phyloP scores from a whole-genome alignment of 1,284 basidiomycete genomes.

The Fereydounia khargensis region DNA sequence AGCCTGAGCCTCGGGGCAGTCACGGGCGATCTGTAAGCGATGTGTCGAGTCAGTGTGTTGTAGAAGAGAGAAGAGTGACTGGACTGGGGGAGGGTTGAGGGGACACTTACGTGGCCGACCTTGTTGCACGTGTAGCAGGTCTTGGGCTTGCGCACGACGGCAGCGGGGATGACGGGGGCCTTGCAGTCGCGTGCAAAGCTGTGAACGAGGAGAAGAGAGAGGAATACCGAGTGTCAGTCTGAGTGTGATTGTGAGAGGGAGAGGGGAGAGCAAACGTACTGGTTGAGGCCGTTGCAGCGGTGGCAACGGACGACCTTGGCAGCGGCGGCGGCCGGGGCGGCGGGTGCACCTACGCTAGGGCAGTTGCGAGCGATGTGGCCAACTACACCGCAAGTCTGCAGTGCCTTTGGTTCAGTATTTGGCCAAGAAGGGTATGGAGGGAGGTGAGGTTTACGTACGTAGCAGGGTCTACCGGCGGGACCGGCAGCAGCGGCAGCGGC shows the following conservation, averaged over 20 bases:
- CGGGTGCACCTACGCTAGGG: neutral
- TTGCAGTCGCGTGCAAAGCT: slow-evolving; percentile 22
- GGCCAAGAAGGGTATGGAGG: neutral
- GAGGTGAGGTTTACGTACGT: slow-evolving; percentile 1
- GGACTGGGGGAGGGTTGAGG: too few species aligned
- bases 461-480: neutral
- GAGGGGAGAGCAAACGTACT: slow-evolving; percentile 5
- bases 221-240: neutral
- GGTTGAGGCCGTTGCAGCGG: slow-evolving; percentile 19
- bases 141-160: neutral
- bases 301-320: slow-evolving; percentile 10
- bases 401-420: too few species aligned
- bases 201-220: neutral
- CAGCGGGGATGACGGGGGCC: slow-evolving; percentile 4
- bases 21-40: slow-evolving; percentile 12
- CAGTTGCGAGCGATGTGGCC: slow-evolving; percentile 15
- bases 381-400: slow-evolving; percentile 7
- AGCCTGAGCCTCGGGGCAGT: slow-evolving; percentile 19
- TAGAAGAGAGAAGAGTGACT: neutral
- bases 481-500: neutral
- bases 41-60: neutral
- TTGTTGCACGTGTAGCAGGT: slow-evolving; percentile 15
- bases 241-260: neutral
- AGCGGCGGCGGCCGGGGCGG: neutral
- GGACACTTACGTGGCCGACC: slow-evolving; percentile 20